Conservation (phyloP, 371 early-diverging fungal species). For the Apophysomyces variabilis region DNA sequence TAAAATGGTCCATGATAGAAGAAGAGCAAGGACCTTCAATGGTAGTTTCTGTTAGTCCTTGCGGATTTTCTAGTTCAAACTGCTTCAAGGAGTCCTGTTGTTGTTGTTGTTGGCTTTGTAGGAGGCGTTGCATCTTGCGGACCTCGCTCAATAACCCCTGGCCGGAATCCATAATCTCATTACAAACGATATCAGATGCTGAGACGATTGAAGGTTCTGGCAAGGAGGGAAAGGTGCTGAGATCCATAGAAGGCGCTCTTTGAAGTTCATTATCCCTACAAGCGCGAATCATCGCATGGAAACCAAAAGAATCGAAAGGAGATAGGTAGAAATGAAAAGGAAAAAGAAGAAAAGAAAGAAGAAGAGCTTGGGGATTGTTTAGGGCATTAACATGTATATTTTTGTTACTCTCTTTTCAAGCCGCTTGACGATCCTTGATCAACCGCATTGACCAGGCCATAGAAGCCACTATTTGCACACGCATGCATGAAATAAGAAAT, state of each 20-base stretch:
- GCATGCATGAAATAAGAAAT: background rate
- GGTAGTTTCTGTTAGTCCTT: background rate
- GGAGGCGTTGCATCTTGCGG: conserved; percentile 25
- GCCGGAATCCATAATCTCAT: conserved; percentile 23
- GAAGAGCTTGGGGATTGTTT: background rate
- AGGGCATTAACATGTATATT: background rate
- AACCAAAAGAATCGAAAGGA: background rate
- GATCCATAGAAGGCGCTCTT: background rate
- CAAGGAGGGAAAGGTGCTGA: background rate
- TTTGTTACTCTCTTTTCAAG: background rate
- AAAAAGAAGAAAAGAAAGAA: background rate
- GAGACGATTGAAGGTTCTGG: background rate
- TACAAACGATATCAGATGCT: background rate
- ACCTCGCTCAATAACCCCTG: conserved; percentile 55
- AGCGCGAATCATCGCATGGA: background rate
- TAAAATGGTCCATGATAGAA: background rate
- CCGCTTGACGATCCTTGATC: background rate
- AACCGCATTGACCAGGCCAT: conserved; percentile 7
- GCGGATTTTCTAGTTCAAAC: conserved; percentile 11
- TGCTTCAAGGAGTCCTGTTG: background rate
- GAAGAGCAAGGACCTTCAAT: background rate
- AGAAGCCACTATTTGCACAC: background rate
- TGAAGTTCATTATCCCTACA: background rate
- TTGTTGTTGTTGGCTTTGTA: conserved; percentile 12
- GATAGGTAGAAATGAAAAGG: background rate